These are phyloP conservation scores for Hypoxylon sp. DNA, from an alignment of 2,329 filamentous ascomycete genomes.

Conservation along the genomic window DNA sequence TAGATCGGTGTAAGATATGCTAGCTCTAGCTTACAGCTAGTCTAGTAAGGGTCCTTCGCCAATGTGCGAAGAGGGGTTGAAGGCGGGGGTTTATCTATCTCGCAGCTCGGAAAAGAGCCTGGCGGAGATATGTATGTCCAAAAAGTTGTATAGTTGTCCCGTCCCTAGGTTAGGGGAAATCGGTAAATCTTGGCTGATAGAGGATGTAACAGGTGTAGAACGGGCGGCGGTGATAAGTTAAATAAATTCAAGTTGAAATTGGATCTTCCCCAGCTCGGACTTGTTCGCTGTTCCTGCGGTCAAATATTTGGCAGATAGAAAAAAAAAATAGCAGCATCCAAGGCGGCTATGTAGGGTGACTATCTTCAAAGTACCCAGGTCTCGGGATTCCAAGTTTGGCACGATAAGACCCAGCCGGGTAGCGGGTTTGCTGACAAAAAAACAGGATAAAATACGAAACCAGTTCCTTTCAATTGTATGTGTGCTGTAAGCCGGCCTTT, in stretches of 20 bases:
- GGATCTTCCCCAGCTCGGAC: conserved; percentile 5
- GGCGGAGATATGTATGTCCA: conserved; percentile 14
- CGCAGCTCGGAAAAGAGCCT: conserved; percentile 28
- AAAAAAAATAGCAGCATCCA: conserved; percentile 17
- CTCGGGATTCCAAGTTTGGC: conserved; percentile 38
- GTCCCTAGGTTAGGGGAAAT: conserved; percentile 9
- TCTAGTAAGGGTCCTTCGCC: conserved; percentile 36
- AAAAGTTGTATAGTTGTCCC: conserved; percentile 22
- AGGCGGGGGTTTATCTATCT: conserved; percentile 32
- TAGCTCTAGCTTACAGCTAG: conserved; percentile 36
- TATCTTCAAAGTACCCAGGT: conserved; percentile 27
- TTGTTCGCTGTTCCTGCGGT: conserved; percentile 16
- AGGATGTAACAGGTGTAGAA: conserved; percentile 9
- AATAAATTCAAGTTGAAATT: conserved; percentile 19
- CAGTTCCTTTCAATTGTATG: conserved; percentile 20
- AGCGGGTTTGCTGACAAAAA: conserved; percentile 24
- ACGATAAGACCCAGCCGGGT: conserved; percentile 20
- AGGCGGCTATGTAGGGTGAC: conserved; percentile 20
- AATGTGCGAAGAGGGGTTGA: conserved; percentile 40
- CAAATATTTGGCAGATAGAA: conserved; percentile 10
- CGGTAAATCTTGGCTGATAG: conserved; percentile 7
- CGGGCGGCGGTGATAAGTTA: background rate
- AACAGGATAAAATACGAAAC: conserved; percentile 22
- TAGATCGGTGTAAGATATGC: conserved; percentile 24
- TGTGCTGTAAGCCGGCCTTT: conserved; percentile 33